Conservation (phyloP, 2,329 filamentous ascomycete genomes). For the Graphiopsis chlorocephala region DNA sequence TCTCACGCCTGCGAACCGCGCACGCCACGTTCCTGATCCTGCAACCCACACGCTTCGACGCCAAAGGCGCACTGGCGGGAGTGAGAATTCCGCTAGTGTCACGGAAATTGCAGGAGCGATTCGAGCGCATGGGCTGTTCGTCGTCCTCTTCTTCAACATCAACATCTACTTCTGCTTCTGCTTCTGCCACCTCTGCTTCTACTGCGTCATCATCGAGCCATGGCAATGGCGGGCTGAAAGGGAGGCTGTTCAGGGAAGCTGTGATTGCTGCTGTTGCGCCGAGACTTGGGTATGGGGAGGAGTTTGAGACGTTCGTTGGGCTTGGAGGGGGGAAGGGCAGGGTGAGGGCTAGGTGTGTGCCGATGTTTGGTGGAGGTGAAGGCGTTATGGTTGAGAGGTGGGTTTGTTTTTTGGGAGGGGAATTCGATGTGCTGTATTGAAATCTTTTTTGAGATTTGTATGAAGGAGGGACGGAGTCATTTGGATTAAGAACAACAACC, state of each 20-base stretch:
- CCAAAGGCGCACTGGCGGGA: not conserved
- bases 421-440: not conserved
- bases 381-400: slow-evolving; percentile 1
- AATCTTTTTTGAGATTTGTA: not conserved
- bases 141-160: not conserved
- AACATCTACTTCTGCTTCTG: not conserved
- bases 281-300: not conserved
- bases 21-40: slow-evolving; percentile 30
- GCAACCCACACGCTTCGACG: slow-evolving; percentile 22
- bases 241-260: slow-evolving; percentile 3
- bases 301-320: slow-evolving; percentile 3
- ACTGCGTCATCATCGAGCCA: not conserved
- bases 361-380: not conserved
- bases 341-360: not conserved
- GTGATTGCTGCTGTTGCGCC: not conserved
- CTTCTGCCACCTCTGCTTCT: not conserved
- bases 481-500: not conserved
- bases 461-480: no score
- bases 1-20: slow-evolving; percentile 25
- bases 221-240: not conserved
- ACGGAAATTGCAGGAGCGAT: not conserved
- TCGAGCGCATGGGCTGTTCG: not conserved
- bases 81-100: slow-evolving; percentile 3
- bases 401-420: slow-evolving; percentile 10
- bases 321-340: not conserved